Base-by-base conservation (phyloP, 225 moss, liverwort and hornwort species). In the Marchantia polymorpha region DNA sequence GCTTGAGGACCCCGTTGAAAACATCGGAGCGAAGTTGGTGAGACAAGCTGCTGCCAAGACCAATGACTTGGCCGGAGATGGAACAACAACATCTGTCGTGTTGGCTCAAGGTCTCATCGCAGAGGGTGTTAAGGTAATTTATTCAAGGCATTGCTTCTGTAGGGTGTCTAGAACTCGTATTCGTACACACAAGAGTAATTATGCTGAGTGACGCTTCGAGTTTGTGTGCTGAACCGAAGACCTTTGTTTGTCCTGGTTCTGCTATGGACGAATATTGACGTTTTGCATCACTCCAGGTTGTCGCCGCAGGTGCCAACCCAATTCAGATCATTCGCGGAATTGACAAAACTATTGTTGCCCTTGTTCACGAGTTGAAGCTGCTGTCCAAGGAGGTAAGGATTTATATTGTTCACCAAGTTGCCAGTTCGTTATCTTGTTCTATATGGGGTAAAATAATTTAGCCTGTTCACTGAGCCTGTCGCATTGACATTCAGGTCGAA, bases 21-120 rank as follows among this genome's bases (percentile, higher is more conserved):
- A 99, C 68, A 99, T 99, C 13, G 97, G 97, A 0, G 97, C 97
- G 0, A 99, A 99, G 82, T 82, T 99, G 83, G 97, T 94, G 59
- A 83, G 97, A 48, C 97, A 99, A 88, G 97, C 97, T 82, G 94
- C 94, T 63, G 97, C 97, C 7, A 99, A 94, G 82, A 99, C 97
- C 3, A 99, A 99, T 22, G 97, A 99, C 53, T 69, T 99, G 87
- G 97, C 94, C 74, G 97, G 97, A 71, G 97, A 99, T 29, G 97
- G 97, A 23, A 99, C 97, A 30, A 99, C 97, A 51, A 99, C 97
- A 17, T 94, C 97, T 11, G 97, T 99, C n/a, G 93, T 99, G 17
- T 94, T 99, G 55, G 88, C 97, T 0, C 97, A 99, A 82, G 97
- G 97, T 31, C 91, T 99, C 27, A 99, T 99, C 83, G 93, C 94